Evolutionary conservation across 768 basidiomycete species (phyloP).

Genomic region (Kwoniella botswanensis): DNA sequence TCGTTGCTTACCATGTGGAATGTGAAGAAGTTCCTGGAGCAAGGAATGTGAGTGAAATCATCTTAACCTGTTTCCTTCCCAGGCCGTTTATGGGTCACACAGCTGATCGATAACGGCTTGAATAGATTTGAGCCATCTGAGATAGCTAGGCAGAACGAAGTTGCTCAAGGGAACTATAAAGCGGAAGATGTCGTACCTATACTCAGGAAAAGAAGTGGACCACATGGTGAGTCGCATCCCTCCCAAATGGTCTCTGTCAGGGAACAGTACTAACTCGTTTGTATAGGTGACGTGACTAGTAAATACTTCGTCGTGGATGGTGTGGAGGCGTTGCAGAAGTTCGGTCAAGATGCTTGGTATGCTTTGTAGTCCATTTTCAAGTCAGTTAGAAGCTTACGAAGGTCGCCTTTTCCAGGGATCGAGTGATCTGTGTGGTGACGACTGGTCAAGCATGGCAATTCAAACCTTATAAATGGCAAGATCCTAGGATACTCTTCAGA

Average conservation of each 20-base stretch:
- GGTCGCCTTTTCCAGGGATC: constrained; percentile 63
- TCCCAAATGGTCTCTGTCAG: not conserved
- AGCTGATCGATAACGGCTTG: constrained; percentile 13
- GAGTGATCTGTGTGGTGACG: constrained; percentile 96
- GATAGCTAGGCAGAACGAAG: constrained; percentile 42
- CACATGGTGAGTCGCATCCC: constrained; percentile 46
- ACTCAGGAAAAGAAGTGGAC: constrained; percentile 43
- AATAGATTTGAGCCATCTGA: constrained; percentile 52
- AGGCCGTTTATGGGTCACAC: constrained; percentile 22
- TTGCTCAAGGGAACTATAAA: constrained; percentile 38
- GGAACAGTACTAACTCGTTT: not conserved
- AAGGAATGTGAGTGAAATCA: constrained; percentile 67
- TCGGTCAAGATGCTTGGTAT: constrained; percentile 81
- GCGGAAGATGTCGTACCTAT: constrained; percentile 50
- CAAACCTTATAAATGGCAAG: constrained; percentile 93
- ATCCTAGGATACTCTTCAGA: constrained; percentile 88
- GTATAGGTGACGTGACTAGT: constrained; percentile 57
- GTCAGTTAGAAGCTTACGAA: constrained; percentile 11
- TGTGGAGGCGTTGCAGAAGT: constrained; percentile 88
- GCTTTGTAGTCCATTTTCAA: no score
- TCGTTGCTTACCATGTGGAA: constrained; percentile 98
- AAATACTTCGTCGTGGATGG: constrained; percentile 88
- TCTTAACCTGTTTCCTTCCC: not conserved
- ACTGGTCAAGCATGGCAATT: constrained; percentile 99
- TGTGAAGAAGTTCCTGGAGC: constrained; percentile 89